Evolutionary conservation across 768 basidiomycete species (phyloP).

Genomic region (Russula sp.): DNA sequence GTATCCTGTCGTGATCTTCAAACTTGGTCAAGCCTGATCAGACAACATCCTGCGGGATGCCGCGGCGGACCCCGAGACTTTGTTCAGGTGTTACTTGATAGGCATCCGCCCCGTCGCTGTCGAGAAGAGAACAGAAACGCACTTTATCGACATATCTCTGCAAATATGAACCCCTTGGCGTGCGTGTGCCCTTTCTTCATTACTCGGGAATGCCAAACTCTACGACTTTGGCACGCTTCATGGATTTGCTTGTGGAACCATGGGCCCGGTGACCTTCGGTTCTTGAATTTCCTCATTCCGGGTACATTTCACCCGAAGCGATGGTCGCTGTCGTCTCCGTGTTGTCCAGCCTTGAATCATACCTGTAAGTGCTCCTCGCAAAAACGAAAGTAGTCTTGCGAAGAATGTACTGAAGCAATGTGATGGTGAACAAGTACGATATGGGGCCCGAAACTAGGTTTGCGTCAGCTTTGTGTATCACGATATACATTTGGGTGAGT

Average conservation of each 20-base stretch:
- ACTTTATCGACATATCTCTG: slow-evolving; percentile 42
- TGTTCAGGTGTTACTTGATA: slow-evolving; percentile 10
- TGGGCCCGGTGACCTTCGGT: slow-evolving; percentile 47
- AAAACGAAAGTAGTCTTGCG: background rate
- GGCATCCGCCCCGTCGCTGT: slow-evolving; percentile 40
- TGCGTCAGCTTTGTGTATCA: slow-evolving; percentile 79
- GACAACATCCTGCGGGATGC: no score
- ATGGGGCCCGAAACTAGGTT: slow-evolving; percentile 76
- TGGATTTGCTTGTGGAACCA: slow-evolving; percentile 47
- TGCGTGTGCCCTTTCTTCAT: slow-evolving; percentile 23
- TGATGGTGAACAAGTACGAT: slow-evolving; percentile 43
- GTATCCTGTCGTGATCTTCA: background rate
- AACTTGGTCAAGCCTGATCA: no score
- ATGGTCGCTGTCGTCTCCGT: no score
- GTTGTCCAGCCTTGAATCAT: no score
- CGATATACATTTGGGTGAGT: slow-evolving; percentile 55
- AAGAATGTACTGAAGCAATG: background rate
- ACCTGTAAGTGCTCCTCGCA: slow-evolving; percentile 38
- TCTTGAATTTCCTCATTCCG: no score
- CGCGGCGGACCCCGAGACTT: background rate
- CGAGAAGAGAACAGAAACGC: slow-evolving; percentile 38
- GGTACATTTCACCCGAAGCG: no score
- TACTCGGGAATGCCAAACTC: background rate
- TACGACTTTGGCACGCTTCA: background rate
- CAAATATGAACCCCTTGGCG: slow-evolving; percentile 44